These are phyloP conservation scores for Gossypium ekmanianum DNA, from an alignment of 345 rosid species.

Conservation along the genomic window DNA sequence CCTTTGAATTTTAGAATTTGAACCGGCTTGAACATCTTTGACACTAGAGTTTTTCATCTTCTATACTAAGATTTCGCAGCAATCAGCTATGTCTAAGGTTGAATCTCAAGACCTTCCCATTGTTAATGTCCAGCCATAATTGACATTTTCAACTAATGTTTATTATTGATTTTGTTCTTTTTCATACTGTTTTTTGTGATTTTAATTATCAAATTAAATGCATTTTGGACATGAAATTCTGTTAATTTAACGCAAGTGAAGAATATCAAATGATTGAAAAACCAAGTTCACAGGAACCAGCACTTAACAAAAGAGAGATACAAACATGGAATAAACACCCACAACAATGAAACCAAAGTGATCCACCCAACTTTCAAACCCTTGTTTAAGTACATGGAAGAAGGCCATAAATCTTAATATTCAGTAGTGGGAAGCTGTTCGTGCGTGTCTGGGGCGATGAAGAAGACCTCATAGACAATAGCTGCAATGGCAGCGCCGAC, in stretches of 20 bases:
- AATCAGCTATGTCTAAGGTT: too few relatives aligned
- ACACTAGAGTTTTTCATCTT: too few relatives aligned
- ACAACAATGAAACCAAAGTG: conserved; percentile 24
- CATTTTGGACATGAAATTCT: neutral
- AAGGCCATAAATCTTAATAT: conserved; percentile 25
- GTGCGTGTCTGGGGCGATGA: conserved; percentile 49
- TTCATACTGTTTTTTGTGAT: neutral
- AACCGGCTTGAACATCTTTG: neutral
- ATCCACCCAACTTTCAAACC: conserved; percentile 17
- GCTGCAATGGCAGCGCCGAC: conserved; percentile 76
- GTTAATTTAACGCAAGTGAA: neutral
- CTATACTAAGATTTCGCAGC: too few relatives aligned
- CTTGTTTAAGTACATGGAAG: neutral
- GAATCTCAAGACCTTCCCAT: too few relatives aligned
- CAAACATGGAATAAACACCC: conserved; percentile 22
- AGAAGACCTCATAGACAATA: conserved; percentile 50
- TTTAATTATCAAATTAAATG: neutral
- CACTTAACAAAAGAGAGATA: conserved; percentile 21
- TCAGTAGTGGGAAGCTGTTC: conserved; percentile 65
- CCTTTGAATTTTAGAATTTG: neutral
- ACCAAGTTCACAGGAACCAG: conserved; percentile 17
- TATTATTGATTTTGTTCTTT: neutral
- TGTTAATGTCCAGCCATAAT: neutral
- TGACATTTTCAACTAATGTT: neutral
- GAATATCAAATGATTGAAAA: conserved; percentile 19